Conservation (phyloP, 2,329 filamentous ascomycete genomes). For the Scedosporium minutisporum region DNA sequence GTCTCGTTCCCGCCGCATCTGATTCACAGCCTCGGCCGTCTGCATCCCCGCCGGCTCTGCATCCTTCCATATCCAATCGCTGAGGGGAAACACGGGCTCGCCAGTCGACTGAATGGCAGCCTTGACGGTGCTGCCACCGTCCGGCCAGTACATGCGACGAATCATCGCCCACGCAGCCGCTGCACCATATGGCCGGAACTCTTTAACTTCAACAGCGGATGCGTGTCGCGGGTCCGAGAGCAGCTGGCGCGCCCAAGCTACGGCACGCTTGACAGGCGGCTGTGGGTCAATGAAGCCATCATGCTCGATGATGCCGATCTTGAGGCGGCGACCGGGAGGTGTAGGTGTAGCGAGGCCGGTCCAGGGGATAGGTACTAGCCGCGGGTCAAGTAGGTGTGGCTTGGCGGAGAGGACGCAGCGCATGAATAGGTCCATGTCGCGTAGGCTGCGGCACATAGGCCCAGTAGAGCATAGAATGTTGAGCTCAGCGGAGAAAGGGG, state of each 20-base stretch:
- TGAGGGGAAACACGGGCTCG: slow-evolving; percentile 35
- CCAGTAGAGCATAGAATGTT: slow-evolving; percentile 24
- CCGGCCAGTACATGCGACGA: slow-evolving; percentile 35
- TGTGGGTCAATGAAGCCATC: slow-evolving; percentile 28
- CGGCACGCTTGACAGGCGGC: slow-evolving; percentile 25
- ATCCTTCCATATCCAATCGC: slow-evolving; percentile 27
- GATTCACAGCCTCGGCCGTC: slow-evolving; percentile 15
- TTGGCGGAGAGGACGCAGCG: slow-evolving; percentile 4
- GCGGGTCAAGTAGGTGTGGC: slow-evolving; percentile 28
- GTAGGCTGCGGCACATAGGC: slow-evolving; percentile 21
- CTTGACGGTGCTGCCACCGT: slow-evolving; percentile 24
- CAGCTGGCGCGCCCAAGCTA: slow-evolving; percentile 21
- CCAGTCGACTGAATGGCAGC: slow-evolving; percentile 23
- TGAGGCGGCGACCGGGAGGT: slow-evolving; percentile 15
- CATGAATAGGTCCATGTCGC: slow-evolving; percentile 26
- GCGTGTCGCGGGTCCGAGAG: slow-evolving; percentile 12
- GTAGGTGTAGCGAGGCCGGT: background rate
- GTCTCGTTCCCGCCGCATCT: slow-evolving; percentile 18
- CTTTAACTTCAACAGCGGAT: slow-evolving; percentile 20
- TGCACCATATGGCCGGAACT: slow-evolving; percentile 22
- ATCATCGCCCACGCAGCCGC: slow-evolving; percentile 21
- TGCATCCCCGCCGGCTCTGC: slow-evolving; percentile 15
- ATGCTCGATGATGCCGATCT: slow-evolving; percentile 30
- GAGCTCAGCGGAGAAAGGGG: slow-evolving; percentile 17
- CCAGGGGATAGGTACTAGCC: slow-evolving; percentile 5